phyloP scores from a whole-genome alignment of 805 yeast species.

The Saturnispora serradocipensis region DNA sequence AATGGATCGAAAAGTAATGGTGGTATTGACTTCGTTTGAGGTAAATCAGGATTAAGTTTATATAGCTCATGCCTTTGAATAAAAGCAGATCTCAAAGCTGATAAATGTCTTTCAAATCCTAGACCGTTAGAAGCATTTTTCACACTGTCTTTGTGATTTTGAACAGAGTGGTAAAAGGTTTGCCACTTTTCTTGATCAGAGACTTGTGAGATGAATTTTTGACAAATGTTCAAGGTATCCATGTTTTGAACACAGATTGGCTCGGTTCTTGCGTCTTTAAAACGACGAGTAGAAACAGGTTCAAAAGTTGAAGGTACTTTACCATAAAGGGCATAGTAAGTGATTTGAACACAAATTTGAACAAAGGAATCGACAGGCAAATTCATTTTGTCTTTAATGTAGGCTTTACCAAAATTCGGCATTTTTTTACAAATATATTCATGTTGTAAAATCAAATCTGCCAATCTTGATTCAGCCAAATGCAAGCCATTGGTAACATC shows the following conservation, averaged over 20 bases:
- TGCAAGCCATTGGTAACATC: conserved; percentile 42
- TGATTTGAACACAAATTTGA: conserved; percentile 44
- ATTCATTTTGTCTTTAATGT: conserved; percentile 31
- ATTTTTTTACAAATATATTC: conserved; percentile 36
- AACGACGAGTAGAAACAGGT: conserved; percentile 59
- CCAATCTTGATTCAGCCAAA: conserved; percentile 48
- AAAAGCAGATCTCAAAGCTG: conserved; percentile 51
- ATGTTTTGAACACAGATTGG: conserved; percentile 58
- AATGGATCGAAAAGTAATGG: conserved; percentile 37
- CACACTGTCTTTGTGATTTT: conserved; percentile 40
- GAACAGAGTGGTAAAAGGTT: conserved; percentile 41
- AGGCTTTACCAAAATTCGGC: conserved; percentile 24
- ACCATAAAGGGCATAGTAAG: conserved; percentile 49
- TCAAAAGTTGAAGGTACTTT: conserved; percentile 30
- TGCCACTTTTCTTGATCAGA: conserved; percentile 38
- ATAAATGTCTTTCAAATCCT: conserved; percentile 68
- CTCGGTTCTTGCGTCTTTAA: conserved; percentile 62
- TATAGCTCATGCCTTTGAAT: conserved; percentile 40
- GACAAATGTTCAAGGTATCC: conserved; percentile 41
- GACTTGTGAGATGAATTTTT: conserved; percentile 52
- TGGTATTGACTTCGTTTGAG: conserved; percentile 28
- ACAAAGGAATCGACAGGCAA: conserved; percentile 42
- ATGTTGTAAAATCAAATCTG: conserved; percentile 51
- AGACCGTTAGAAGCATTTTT: conserved; percentile 47
- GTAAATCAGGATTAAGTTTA: conserved; percentile 35